Conservation (phyloP, 306 rosid genomes). For the Argentina anserina region DNA sequence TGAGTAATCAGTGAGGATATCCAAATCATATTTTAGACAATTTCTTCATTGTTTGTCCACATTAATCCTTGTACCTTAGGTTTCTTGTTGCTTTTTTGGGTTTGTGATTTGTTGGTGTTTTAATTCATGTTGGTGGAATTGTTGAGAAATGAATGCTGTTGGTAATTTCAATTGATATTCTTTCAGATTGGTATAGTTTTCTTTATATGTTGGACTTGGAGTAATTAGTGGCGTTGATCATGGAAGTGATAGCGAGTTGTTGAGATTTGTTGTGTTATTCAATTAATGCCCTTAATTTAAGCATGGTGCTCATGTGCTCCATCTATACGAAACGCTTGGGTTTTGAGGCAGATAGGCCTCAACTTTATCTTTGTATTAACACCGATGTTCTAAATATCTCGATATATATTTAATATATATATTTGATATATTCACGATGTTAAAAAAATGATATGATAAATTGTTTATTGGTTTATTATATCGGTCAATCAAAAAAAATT, state of each 20-base stretch:
- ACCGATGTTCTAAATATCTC: too few species aligned
- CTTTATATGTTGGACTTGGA: neutral
- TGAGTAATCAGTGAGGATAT: constrained; percentile 4
- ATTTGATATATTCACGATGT: too few species aligned
- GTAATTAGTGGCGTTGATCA: neutral
- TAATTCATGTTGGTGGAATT: constrained; percentile 5
- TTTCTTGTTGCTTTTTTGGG: neutral
- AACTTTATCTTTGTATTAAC: neutral
- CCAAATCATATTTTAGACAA: constrained; percentile 7
- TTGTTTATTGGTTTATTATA: too few species aligned
- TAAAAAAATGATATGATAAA: too few species aligned
- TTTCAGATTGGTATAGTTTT: neutral
- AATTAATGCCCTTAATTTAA: neutral
- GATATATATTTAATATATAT: too few species aligned
- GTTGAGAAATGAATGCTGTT: constrained; percentile 10
- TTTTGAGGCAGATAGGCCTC: neutral
- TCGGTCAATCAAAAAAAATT: too few species aligned
- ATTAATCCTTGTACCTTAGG: neutral
- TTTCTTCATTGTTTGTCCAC: constrained; percentile 2
- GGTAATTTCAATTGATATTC: neutral
- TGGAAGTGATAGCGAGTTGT: neutral
- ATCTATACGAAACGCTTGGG: neutral
- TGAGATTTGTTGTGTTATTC: neutral
- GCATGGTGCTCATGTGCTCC: neutral
- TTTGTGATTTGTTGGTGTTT: constrained; percentile 8